Conservation (phyloP, 2,329 filamentous ascomycete species). For the Fusarium sp. region DNA sequence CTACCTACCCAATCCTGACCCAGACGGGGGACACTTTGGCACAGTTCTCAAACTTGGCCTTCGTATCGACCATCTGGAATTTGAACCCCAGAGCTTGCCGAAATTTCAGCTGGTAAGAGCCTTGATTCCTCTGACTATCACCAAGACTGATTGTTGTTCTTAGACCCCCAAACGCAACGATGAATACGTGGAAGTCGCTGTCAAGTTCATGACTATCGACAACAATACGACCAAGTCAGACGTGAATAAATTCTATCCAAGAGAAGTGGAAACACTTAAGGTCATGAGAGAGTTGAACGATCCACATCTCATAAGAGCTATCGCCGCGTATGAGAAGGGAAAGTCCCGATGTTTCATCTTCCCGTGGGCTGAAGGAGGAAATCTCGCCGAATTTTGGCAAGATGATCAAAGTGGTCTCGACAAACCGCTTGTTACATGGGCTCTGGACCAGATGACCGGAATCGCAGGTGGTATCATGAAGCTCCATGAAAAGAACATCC, state of each 20-base stretch:
- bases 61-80: not conserved
- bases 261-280: not conserved
- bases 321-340: not conserved
- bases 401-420: rapidly evolving
- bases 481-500: not conserved
- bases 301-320: constrained; percentile 2
- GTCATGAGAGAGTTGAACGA: not conserved
- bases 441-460: not conserved
- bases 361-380: constrained; percentile 9
- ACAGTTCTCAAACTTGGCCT: not conserved
- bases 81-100: not conserved
- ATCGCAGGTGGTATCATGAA: not conserved
- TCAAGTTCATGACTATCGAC: not conserved
- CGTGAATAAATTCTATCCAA: not conserved
- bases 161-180: not conserved
- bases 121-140: not conserved
- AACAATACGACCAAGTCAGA: not conserved
- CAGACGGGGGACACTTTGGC: not conserved
- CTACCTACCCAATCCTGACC: not conserved
- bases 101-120: not conserved
- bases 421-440: not conserved
- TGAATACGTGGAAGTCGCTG: not conserved
- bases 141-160: not conserved
- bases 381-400: not conserved
- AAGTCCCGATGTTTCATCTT: constrained; percentile 1